These are phyloP conservation scores for Colletotrichum paranaense DNA, from an alignment of 2,329 filamentous ascomycete genomes.

Conservation along the genomic window DNA sequence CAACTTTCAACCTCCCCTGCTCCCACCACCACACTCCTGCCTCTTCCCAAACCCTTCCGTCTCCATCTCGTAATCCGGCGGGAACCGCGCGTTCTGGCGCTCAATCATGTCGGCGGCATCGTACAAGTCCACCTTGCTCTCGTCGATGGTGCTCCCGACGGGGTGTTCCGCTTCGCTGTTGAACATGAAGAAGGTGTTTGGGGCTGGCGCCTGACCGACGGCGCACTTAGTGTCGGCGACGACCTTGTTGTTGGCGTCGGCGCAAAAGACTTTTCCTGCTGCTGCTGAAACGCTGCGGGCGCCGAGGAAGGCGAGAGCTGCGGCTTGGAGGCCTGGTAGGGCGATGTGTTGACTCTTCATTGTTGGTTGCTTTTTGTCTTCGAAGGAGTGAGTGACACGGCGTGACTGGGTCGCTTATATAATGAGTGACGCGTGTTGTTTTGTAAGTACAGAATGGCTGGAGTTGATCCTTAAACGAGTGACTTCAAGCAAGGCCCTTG, in stretches of 20 bases:
- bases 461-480: neutral
- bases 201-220: neutral
- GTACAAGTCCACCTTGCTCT: neutral
- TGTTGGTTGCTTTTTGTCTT: neutral
- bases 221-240: neutral
- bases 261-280: slow-evolving; percentile 3
- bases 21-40: neutral
- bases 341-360: slow-evolving; percentile 8
- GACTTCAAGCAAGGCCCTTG: too few relatives aligned
- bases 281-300: neutral
- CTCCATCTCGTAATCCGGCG: neutral
- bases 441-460: too few relatives aligned
- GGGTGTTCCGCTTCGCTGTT: neutral
- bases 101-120: neutral
- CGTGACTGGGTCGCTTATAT: too few relatives aligned
- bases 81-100: neutral
- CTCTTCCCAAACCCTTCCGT: neutral
- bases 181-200: neutral
- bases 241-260: neutral
- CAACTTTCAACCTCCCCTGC: neutral
- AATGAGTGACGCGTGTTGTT: too few relatives aligned
- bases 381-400: neutral
- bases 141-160: neutral
- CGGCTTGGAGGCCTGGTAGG: neutral
- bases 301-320: slow-evolving; percentile 4